Conservation (phyloP, 2,329 filamentous ascomycete genomes). For the Colletotrichum higginsianum region DNA sequence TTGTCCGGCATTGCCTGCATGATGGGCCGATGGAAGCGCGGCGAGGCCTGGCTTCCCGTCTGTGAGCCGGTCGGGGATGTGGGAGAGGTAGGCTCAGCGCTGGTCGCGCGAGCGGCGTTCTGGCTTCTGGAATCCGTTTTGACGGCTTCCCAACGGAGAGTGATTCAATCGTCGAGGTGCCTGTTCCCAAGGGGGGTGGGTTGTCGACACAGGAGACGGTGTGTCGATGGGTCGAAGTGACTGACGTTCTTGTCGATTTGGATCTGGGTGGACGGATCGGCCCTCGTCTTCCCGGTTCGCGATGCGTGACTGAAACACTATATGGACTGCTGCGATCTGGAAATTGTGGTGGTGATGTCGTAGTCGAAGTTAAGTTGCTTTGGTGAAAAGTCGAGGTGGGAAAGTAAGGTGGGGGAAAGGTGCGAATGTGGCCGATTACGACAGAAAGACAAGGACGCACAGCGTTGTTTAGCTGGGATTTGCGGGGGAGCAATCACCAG, state of each 20-base stretch:
- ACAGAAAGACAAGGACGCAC: conserved; percentile 17
- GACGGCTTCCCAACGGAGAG: conserved; percentile 48
- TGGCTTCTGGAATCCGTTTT: conserved; percentile 61
- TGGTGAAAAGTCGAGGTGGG: conserved; percentile 14
- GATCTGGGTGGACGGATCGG: too few species aligned
- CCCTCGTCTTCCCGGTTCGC: not conserved
- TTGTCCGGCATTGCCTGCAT: conserved; percentile 79
- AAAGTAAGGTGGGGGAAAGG: conserved; percentile 18
- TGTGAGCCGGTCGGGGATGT: conserved; percentile 44
- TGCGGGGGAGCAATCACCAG: conserved; percentile 35
- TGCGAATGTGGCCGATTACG: conserved; percentile 38
- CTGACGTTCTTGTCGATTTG: not conserved
- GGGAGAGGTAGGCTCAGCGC: conserved; percentile 47
- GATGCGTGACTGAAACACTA: not conserved
- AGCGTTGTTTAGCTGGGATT: conserved; percentile 29
- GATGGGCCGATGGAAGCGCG: conserved; percentile 65
- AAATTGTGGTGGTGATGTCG: not conserved
- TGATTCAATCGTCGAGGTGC: not conserved
- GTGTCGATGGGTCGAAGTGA: not conserved
- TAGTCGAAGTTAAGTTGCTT: not conserved
- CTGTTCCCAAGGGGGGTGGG: not conserved
- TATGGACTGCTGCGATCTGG: not conserved
- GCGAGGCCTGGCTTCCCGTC: conserved; percentile 47
- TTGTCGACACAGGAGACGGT: conserved; percentile 2
- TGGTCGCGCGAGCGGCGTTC: conserved; percentile 52